Conservation (phyloP, 805 yeast genomes). For the Ogataea ramenticola region DNA sequence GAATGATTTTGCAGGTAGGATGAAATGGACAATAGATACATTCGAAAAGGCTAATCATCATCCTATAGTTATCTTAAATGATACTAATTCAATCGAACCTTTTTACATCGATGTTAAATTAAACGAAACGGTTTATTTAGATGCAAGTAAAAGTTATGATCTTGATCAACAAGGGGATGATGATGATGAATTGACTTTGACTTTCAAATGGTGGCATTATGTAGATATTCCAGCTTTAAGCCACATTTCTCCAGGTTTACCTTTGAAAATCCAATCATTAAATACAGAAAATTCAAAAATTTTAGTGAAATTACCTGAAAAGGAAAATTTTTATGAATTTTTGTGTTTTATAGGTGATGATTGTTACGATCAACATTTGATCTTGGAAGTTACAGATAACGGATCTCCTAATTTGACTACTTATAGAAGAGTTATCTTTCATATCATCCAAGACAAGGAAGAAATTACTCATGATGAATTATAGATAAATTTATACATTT, state of each 20-base stretch:
- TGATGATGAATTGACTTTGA: constrained; percentile 6
- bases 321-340: constrained; percentile 3
- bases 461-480: no score
- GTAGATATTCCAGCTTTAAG: constrained; percentile 18
- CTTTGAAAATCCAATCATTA: constrained; percentile 6
- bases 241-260: constrained; percentile 15
- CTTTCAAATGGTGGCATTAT: constrained; percentile 23
- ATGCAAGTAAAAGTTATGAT: constrained; percentile 20
- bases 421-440: constrained; percentile 10
- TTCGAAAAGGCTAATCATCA: constrained; percentile 19
- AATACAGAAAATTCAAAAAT: constrained; percentile 11
- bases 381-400: constrained; percentile 14
- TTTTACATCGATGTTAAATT: constrained; percentile 7
- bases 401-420: constrained; percentile 7
- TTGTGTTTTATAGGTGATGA: constrained; percentile 2
- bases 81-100: constrained; percentile 15
- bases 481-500: no score
- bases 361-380: constrained; percentile 17
- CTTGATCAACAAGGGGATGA: constrained; percentile 12
- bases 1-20: constrained; percentile 24
- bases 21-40: constrained; percentile 25
- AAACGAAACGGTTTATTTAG: constrained; percentile 12
- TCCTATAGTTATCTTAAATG: constrained; percentile 20
- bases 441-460: no score
- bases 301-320: constrained; percentile 9